Evolutionary conservation across 2,329 filamentous ascomycete genomes (phyloP).

Genomic region (Phoma sp.): DNA sequence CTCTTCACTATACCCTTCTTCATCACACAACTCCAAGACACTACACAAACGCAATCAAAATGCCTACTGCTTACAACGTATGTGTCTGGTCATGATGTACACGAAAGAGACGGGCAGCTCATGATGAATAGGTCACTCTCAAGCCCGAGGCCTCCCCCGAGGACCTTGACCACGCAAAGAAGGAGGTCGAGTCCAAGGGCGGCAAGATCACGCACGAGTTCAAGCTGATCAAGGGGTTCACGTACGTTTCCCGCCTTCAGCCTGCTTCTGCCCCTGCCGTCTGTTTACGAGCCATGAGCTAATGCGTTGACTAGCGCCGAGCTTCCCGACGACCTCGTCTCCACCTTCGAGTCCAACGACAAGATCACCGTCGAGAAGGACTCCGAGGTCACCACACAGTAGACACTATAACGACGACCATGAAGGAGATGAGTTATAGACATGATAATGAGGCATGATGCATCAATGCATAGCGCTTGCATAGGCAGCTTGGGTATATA

Average conservation of each 20-base stretch:
- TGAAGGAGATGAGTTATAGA: slow-evolving; percentile 7
- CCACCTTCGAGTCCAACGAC: slow-evolving; percentile 71
- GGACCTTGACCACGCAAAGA: slow-evolving; percentile 79
- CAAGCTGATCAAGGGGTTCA: slow-evolving; percentile 88
- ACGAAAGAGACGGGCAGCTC: neutral
- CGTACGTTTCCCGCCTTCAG: slow-evolving; percentile 65
- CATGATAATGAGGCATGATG: slow-evolving; percentile 15
- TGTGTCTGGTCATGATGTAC: neutral
- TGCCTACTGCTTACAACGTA: slow-evolving; percentile 49
- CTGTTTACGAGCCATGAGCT: slow-evolving; percentile 2
- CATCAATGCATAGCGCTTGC: slow-evolving; percentile 16
- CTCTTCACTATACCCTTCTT: neutral
- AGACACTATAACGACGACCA: slow-evolving; percentile 40
- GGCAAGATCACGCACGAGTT: slow-evolving; percentile 87
- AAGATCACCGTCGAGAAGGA: slow-evolving; percentile 83
- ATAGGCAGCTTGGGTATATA: slow-evolving; percentile 20
- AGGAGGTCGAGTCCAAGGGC: slow-evolving; percentile 75
- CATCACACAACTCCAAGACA: neutral
- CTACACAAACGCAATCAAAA: slow-evolving; percentile 26
- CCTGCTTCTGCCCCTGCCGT: neutral
- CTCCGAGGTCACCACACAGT: slow-evolving; percentile 74
- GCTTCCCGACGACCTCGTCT: slow-evolving; percentile 72
- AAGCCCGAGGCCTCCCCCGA: slow-evolving; percentile 72
- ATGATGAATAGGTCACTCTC: slow-evolving; percentile 71
- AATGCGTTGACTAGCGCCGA: slow-evolving; percentile 65